Evolutionary conservation across 805 yeast species (phyloP).

Genomic region (Candida dendrica): DNA sequence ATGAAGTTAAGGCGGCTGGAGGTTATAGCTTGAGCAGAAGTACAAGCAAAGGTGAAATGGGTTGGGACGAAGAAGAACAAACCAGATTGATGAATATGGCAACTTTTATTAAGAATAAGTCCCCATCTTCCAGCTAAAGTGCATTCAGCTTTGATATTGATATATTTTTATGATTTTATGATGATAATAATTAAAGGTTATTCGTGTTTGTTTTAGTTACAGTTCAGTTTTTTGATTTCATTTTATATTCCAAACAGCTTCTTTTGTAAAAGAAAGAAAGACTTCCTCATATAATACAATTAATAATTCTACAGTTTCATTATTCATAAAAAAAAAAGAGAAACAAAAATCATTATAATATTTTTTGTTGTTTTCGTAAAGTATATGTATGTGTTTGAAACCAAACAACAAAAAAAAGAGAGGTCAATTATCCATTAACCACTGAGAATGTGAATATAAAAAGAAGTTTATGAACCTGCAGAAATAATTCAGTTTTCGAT

Average conservation of each 20-base stretch:
- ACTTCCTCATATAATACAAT: too few relatives aligned
- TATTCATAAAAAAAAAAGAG: too few relatives aligned
- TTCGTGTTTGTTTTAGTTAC: background rate
- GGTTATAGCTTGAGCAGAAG: conserved; percentile 27
- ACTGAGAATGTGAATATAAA: too few relatives aligned
- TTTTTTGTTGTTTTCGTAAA: too few relatives aligned
- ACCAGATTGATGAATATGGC: conserved; percentile 23
- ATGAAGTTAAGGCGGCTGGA: conserved; percentile 25
- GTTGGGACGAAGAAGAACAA: conserved; percentile 27
- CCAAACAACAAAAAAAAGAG: too few relatives aligned
- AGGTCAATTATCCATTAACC: too few relatives aligned
- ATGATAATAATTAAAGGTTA: background rate
- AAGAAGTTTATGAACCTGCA: too few relatives aligned
- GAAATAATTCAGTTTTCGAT: conserved; percentile 1
- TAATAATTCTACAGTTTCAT: too few relatives aligned
- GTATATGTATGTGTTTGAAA: too few relatives aligned
- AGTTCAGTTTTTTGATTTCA: background rate
- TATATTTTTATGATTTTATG: background rate
- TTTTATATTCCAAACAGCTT: too few relatives aligned
- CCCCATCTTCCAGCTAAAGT: conserved; percentile 1
- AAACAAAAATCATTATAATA: too few relatives aligned
- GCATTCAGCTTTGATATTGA: background rate
- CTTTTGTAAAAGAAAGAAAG: too few relatives aligned
- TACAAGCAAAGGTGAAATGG: conserved; percentile 29
- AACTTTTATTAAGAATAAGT: conserved; percentile 19